These are phyloP conservation scores for Blastobotrys elegans DNA, from an alignment of 1,139 yeast genomes.

Conservation along the genomic window DNA sequence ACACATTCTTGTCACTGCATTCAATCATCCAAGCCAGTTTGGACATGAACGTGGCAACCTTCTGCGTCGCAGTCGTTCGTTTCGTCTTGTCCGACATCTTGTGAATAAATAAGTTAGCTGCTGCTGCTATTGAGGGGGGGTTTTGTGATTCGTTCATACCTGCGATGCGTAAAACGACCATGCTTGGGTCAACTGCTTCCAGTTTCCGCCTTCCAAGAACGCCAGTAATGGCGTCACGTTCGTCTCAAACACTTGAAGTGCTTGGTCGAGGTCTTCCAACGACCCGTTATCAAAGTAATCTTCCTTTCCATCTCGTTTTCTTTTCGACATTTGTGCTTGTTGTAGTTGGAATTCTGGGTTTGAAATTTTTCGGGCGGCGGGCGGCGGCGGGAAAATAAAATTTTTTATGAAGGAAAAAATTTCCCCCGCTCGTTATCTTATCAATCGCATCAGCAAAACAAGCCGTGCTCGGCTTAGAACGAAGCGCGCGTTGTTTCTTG, in stretches of 20 bases:
- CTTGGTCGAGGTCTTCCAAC: slow-evolving; percentile 10
- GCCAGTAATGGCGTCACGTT: slow-evolving; percentile 11
- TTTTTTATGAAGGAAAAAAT: background rate
- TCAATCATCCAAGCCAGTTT: slow-evolving; percentile 19
- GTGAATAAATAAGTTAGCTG: background rate
- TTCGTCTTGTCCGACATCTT: slow-evolving; percentile 19
- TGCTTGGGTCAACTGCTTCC: slow-evolving; percentile 40
- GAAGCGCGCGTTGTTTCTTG: too few species aligned
- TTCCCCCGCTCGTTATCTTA: background rate
- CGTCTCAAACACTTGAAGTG: slow-evolving; percentile 3
- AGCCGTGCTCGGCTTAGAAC: too few species aligned
- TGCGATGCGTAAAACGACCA: slow-evolving; percentile 67
- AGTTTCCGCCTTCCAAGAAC: slow-evolving; percentile 5
- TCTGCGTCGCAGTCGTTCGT: slow-evolving; percentile 11
- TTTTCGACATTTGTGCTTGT: slow-evolving; percentile 14
- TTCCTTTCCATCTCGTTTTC: slow-evolving; percentile 16
- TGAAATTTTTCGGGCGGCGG: too few species aligned
- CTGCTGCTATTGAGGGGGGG: too few species aligned
- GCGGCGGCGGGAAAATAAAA: background rate
- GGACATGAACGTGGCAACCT: background rate
- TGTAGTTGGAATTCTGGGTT: background rate
- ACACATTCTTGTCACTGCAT: slow-evolving; percentile 17
- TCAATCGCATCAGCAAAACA: background rate
- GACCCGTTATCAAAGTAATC: slow-evolving; percentile 16
- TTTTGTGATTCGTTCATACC: slow-evolving; percentile 23